Evolutionary conservation across 257 asterid species (phyloP).

Genomic region (Primulina tabacum): DNA sequence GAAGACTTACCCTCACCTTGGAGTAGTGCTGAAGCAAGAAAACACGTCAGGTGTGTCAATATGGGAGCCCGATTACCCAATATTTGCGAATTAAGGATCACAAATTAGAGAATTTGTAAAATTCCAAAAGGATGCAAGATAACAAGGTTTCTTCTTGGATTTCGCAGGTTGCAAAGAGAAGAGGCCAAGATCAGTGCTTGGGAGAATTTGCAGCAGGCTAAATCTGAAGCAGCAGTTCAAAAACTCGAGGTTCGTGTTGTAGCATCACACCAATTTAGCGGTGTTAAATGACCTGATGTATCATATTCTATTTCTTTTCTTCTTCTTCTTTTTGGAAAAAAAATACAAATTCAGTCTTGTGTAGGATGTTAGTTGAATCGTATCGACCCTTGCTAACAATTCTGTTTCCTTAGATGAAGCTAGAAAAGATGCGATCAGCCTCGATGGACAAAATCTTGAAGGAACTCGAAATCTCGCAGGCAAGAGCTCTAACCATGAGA

Average conservation of each 20-base stretch:
- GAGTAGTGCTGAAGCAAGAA: slow-evolving; percentile 41
- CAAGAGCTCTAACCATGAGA: slow-evolving; percentile 64
- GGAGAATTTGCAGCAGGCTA: slow-evolving; percentile 92
- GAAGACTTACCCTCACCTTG: slow-evolving; percentile 34
- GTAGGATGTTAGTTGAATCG: background rate
- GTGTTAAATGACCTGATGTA: no score
- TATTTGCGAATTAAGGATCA: background rate
- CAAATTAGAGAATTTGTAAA: background rate
- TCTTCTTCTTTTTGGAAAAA: background rate
- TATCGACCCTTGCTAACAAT: background rate
- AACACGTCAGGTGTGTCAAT: slow-evolving; percentile 37
- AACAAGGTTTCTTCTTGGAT: slow-evolving; percentile 1
- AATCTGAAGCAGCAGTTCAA: slow-evolving; percentile 77
- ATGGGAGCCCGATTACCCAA: background rate
- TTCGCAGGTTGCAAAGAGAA: slow-evolving; percentile 59
- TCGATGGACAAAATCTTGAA: slow-evolving; percentile 67
- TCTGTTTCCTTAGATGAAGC: slow-evolving; percentile 50
- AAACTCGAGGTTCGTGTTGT: slow-evolving; percentile 60
- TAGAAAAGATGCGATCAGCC: slow-evolving; percentile 65
- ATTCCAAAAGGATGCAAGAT: background rate
- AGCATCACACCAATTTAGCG: background rate
- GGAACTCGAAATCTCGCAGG: slow-evolving; percentile 51
- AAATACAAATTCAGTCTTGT: background rate
- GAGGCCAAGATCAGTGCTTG: slow-evolving; percentile 75
- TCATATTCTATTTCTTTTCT: background rate